These are phyloP conservation scores for Pueraria montana DNA, from an alignment of 306 rosid genomes.

Conservation along the genomic window DNA sequence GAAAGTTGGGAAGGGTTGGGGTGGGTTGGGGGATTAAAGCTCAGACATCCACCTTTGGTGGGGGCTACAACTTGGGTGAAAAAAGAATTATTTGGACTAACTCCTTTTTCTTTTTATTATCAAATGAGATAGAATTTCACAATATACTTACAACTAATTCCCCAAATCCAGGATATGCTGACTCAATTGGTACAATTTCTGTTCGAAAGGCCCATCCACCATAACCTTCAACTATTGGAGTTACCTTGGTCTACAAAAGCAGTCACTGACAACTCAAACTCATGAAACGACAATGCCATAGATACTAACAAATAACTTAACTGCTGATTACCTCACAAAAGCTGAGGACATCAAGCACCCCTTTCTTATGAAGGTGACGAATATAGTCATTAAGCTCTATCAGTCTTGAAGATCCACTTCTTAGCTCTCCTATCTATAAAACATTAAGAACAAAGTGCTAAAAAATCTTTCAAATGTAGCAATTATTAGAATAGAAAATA, in stretches of 20 bases:
- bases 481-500: slow-evolving; percentile 30
- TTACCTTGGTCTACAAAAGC: slow-evolving; percentile 90
- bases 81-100: slow-evolving; percentile 1
- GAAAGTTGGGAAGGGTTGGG: not conserved
- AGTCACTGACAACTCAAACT: slow-evolving; percentile 50
- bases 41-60: not conserved
- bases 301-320: slow-evolving; percentile 3
- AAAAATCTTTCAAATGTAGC: slow-evolving; percentile 34
- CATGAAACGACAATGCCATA: slow-evolving; percentile 36
- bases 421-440: slow-evolving; percentile 91
- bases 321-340: slow-evolving; percentile 86
- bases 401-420: slow-evolving; percentile 89
- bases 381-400: slow-evolving; percentile 88
- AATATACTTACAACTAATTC: slow-evolving; percentile 89
- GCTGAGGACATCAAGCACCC: slow-evolving; percentile 88
- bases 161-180: slow-evolving; percentile 98
- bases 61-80: not conserved
- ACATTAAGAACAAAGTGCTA: slow-evolving; percentile 44
- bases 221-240: slow-evolving; percentile 97
- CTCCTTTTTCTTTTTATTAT: slow-evolving; percentile 8
- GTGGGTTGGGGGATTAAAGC: not conserved
- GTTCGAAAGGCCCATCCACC: slow-evolving; percentile 99
- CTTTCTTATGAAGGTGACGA: slow-evolving; percentile 86
- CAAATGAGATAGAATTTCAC: slow-evolving; percentile 38
- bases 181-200: slow-evolving; percentile 97